phyloP scores from a whole-genome alignment of 305 asterid species.

The Fraxinus floribunda region DNA sequence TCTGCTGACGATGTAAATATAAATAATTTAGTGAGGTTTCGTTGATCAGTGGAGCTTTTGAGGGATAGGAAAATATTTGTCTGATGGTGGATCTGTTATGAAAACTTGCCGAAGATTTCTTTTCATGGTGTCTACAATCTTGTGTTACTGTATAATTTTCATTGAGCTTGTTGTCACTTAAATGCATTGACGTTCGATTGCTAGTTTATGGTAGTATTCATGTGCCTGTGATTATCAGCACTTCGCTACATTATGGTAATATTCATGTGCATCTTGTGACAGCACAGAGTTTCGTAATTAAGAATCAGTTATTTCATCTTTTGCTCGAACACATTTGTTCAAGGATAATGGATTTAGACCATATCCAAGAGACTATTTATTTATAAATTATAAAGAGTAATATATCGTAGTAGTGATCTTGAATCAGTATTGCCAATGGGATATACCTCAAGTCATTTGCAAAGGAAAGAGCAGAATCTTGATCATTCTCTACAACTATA shows the following conservation, averaged over 20 bases:
- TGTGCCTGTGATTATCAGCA: not conserved
- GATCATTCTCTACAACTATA: not conserved
- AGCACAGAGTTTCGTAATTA: not conserved
- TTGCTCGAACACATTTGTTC: not conserved
- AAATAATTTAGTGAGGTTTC: conserved; percentile 27
- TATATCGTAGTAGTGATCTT: not conserved
- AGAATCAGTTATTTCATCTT: not conserved
- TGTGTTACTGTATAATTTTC: not conserved
- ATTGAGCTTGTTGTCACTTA: not conserved
- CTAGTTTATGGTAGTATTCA: not conserved
- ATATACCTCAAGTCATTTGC: not conserved
- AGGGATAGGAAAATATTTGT: not conserved
- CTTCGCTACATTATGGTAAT: not conserved
- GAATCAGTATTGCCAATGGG: not conserved
- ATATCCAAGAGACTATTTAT: not conserved
- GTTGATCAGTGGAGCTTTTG: not conserved
- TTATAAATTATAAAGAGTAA: no score
- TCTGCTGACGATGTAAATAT: conserved; percentile 23
- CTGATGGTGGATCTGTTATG: not conserved
- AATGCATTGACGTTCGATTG: not conserved
- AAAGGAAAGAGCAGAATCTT: not conserved
- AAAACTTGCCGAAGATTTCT: conserved; percentile 11
- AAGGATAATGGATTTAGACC: not conserved
- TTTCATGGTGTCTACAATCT: not conserved
- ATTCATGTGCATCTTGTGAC: not conserved